Evolutionary conservation across 257 asterid genomes (phyloP), one percentile per base, ranked within the genome.

Genomic region (Orobanche coerulescens): DNA sequence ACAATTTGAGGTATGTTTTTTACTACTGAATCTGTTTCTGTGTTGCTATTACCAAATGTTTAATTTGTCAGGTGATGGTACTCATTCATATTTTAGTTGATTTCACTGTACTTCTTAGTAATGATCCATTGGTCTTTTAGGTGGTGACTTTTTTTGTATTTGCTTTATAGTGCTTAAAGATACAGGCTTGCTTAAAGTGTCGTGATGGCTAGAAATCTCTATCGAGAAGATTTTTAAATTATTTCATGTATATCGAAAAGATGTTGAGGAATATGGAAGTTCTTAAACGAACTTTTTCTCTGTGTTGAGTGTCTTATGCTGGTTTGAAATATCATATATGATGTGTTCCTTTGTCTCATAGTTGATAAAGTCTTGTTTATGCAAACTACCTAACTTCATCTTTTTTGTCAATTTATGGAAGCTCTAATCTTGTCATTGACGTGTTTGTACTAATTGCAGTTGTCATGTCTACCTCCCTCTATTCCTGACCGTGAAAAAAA

Each of bases 1-100:
- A 66, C 96, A 89, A 74, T 89, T 89, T 80, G 92, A 93, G 95
- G 97, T 92, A 71, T 52, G 82, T 43, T 7, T 14, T 14, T 18
- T 46, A 4, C 52, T 46, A 43, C 22, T 43, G 15, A 2, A 31
- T 20, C 53, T 46, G 28, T 61, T 22, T 22, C 37, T 15, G 9
- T 39, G 46, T 52, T 46, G 8, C 43, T 16, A 57, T 6, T 19
- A 25, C 28, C 16, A 55, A 58, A 39, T 30, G 18, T 20, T 44
- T 33, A 7, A 26, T 44, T 58, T 63, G 47, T 31, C 20, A 36
- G 31, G 42, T 39, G 40, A 71, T 60, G 7, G 37, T 49, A 20
- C 42, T 56, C 30, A 11, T 30, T 55, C 28, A 33, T 40, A 64
- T 26, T 34, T 52, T 58, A 10, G 7, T 12, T 39, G 14, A 39